Percentiles rank a stretch among this genome's conserved stretches.
phyloP scores from a whole-genome alignment of 345 rosid genomes.

The Eucalyptus sp. region DNA sequence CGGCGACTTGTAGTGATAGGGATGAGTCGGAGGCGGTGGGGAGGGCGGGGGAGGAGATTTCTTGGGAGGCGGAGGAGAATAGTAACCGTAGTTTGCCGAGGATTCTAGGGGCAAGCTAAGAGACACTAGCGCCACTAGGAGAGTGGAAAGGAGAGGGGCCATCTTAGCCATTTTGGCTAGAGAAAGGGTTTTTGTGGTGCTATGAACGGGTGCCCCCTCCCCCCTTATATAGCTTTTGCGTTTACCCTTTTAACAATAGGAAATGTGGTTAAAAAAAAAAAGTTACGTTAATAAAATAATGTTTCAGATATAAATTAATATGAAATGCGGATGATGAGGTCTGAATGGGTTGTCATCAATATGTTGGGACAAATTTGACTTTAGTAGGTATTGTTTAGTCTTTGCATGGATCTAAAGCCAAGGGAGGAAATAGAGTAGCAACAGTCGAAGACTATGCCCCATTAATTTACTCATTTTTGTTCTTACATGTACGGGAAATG shows the following conservation, averaged over 20 bases:
- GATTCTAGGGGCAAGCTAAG: conserved; percentile 27
- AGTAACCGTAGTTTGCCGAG: conserved; percentile 23
- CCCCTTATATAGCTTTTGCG: conserved; percentile 48
- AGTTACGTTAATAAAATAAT: background rate
- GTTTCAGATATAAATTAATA: background rate
- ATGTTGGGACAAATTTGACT: background rate
- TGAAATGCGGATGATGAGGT: background rate
- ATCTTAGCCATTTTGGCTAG: background rate
- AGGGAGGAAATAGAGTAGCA: background rate
- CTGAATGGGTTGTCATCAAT: background rate
- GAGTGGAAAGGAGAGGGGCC: conserved; percentile 37
- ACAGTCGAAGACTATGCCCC: background rate
- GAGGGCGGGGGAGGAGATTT: conserved; percentile 22
- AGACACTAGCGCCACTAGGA: conserved; percentile 29
- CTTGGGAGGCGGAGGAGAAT: background rate
- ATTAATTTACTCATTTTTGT: background rate
- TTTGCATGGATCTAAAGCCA: background rate
- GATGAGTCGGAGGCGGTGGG: conserved; percentile 9
- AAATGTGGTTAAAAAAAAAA: background rate
- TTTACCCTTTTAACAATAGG: background rate
- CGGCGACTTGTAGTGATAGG: background rate
- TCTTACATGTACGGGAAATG: background rate
- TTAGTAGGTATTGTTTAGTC: background rate
- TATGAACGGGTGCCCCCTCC: background rate
- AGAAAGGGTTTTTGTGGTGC: conserved; percentile 13